A percentile compares a stretch with the other conserved stretches of the same genome.
phyloP scores from a whole-genome alignment of 2,329 filamentous ascomycete genomes.

The Aspergillus fumigatus region DNA sequence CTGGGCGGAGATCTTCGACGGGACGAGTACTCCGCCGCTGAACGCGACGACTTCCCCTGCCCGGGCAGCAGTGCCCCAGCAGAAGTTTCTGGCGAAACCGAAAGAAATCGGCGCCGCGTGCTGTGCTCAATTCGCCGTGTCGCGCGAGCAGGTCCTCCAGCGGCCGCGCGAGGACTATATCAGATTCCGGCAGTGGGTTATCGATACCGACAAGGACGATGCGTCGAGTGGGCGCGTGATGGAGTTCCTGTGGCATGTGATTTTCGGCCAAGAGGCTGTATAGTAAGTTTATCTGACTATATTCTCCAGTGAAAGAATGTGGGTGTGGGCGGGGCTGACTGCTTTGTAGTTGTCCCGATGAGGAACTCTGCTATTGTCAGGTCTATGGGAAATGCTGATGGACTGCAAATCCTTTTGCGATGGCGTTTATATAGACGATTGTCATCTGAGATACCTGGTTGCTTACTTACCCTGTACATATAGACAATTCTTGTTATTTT shows the following conservation, averaged over 20 bases:
- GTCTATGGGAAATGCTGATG: constrained; percentile 31
- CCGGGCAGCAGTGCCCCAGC: constrained; percentile 5
- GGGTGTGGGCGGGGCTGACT: neutral
- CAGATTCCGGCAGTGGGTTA: constrained; percentile 55
- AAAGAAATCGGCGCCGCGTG: constrained; percentile 53
- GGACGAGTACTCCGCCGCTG: constrained; percentile 35
- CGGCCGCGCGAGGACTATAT: constrained; percentile 52
- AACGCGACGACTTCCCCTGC: constrained; percentile 19
- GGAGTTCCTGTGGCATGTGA: constrained; percentile 63
- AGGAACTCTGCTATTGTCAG: constrained; percentile 33
- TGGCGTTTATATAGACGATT: neutral
- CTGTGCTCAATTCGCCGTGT: constrained; percentile 63
- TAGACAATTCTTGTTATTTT: neutral
- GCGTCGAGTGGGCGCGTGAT: constrained; percentile 56
- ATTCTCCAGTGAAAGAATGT: neutral
- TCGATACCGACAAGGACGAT: constrained; percentile 53
- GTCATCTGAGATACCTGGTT: neutral
- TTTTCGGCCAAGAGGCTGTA: constrained; percentile 41
- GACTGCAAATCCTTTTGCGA: neutral
- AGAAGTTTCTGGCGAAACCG: constrained; percentile 41
- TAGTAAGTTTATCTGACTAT: constrained; percentile 26
- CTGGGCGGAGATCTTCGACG: constrained; percentile 35
- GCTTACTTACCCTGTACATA: neutral
- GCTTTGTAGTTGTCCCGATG: constrained; percentile 27
- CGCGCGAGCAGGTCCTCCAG: constrained; percentile 47